Evolutionary conservation across 306 rosid genomes (phyloP), one percentile per base, ranked within the genome.

Genomic region (Fragaria nilgerrensis): DNA sequence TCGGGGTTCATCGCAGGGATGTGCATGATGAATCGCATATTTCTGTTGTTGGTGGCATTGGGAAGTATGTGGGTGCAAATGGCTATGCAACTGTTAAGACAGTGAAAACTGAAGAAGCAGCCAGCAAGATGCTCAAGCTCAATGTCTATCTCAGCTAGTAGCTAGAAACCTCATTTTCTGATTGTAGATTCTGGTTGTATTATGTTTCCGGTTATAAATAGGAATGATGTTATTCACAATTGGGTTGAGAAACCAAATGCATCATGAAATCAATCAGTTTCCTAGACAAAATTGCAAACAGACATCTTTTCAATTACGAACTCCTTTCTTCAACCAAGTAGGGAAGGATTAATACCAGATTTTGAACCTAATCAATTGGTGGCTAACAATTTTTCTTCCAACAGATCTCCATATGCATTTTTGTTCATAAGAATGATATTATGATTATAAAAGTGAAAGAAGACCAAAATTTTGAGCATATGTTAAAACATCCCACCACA

Each of bases 31-130:
- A 87, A 86, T 91, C 98, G 77, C 97, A 91, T 76, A 84, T 91
- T 80, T 87, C 94, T 5, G 88, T 93, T 16, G 7, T 93, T 85
- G 98, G 98, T 65, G 98, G 98, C 20, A 77, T 74, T 29, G 98
- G 97, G 49, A 91, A 87, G 83, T 93, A 82, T 58, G 43, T 52
- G 61, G 88, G 87, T 50, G 97, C 97, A 8, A 92, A 90, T 87
- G 97, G 97, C 3, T 92, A 90, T 91, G 98, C 96, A 76, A 80
- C 85, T 5, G 82, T 93, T 70, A 90, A 84, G 85, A 84, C 71
- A 73, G 78, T 88, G 34, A 81, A 87, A 25, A 67, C 44, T 49
- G 73, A 29, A 29, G 77, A 75, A 71, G 90, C 52, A 83, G 77
- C 61, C 47, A 75, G 73, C 39, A 66, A 62, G 78, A 77, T 91